Percentiles rank a stretch among this genome's conserved stretches.
phyloP scores from a whole-genome alignment of 768 basidiomycete species.

The Boletus subparvulus region DNA sequence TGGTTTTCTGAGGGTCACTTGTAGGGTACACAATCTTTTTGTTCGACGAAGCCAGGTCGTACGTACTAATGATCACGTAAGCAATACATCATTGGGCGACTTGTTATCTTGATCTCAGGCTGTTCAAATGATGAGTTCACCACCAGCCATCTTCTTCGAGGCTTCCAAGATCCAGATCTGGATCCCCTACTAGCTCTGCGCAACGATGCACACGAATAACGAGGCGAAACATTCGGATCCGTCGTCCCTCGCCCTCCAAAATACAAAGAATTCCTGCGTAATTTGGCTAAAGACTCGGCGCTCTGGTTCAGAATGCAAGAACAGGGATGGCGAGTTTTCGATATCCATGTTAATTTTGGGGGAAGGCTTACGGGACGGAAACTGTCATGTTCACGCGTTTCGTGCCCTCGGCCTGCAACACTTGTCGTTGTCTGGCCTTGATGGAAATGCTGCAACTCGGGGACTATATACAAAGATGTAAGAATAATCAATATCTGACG shows the following conservation, averaged over 20 bases:
- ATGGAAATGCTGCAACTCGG: constrained; percentile 35
- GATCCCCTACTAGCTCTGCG: constrained; percentile 19
- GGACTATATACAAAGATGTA: constrained; percentile 37
- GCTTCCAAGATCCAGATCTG: constrained; percentile 21
- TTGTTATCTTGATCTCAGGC: no score
- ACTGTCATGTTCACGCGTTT: constrained; percentile 37
- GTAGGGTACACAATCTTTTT: no score
- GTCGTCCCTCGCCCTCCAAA: constrained; percentile 20
- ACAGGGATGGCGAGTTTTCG: no score
- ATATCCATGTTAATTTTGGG: constrained; percentile 28
- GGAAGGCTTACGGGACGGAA: constrained; percentile 37
- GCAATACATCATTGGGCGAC: no score
- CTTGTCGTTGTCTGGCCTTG: constrained; percentile 36
- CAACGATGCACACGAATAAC: constrained; percentile 16
- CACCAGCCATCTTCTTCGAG: constrained; percentile 28
- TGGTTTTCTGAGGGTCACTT: no score
- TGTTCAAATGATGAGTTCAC: constrained; percentile 14
- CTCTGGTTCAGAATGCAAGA: constrained; percentile 11
- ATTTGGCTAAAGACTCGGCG: constrained; percentile 4
- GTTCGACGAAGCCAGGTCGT: no score
- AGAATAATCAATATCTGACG: constrained; percentile 7
- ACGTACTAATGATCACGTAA: no score
- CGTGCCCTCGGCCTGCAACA: constrained; percentile 29
- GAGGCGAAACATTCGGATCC: constrained; percentile 18
- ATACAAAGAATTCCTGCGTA: constrained; percentile 13